These are phyloP conservation scores for Tephrocybe sp. DNA, from an alignment of 768 basidiomycete genomes.

Conservation along the genomic window DNA sequence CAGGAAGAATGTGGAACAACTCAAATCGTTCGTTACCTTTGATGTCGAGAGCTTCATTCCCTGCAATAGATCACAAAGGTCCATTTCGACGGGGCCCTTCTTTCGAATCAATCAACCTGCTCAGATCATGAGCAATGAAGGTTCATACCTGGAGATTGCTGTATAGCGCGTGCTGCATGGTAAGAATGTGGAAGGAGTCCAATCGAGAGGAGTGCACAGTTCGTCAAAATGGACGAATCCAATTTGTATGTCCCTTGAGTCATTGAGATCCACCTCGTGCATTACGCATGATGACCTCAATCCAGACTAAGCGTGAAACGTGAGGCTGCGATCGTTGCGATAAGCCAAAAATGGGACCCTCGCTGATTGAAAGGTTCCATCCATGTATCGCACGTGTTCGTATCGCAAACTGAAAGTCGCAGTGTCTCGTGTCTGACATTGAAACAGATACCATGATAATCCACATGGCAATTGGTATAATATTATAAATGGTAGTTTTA, in stretches of 20 bases:
- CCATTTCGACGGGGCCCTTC: conserved; percentile 31
- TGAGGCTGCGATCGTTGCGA: conserved; percentile 1
- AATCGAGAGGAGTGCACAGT: background rate
- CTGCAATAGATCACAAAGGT: conserved; percentile 52
- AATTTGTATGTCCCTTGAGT: conserved; percentile 6
- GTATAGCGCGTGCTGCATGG: background rate
- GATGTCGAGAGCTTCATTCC: conserved; percentile 38
- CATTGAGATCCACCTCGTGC: conserved; percentile 12
- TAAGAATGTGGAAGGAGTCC: background rate
- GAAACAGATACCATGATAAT: background rate
- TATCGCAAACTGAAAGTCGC: background rate
- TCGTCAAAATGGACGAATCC: background rate
- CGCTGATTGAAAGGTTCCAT: conserved; percentile 3
- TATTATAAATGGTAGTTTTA: background rate
- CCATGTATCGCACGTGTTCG: conserved; percentile 1
- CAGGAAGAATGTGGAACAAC: conserved; percentile 15
- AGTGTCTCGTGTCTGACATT: background rate
- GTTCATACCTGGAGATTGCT: conserved; percentile 1
- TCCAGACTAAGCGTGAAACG: background rate
- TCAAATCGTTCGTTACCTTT: conserved; percentile 29
- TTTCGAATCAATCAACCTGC: background rate
- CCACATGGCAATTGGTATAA: background rate
- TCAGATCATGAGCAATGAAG: background rate
- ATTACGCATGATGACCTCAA: conserved; percentile 5
- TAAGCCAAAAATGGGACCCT: conserved; percentile 5